Conservation (phyloP, 495 filamentous ascomycete genomes). For the Neurospora discreta region DNA sequence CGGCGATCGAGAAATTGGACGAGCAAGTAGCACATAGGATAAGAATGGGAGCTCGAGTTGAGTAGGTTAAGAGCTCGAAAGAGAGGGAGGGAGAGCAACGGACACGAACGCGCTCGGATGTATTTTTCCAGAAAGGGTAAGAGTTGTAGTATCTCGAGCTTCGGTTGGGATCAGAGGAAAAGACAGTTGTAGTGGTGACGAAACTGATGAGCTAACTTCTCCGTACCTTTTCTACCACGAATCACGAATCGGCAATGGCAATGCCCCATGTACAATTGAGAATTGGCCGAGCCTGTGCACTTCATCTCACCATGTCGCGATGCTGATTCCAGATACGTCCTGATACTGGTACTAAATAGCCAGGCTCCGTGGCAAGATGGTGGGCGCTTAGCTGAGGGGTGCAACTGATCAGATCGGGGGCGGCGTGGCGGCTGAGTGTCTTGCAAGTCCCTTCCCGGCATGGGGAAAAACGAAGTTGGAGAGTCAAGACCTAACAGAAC, state of each 20-base stretch:
- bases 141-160: neutral
- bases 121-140: neutral
- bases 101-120: neutral
- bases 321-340: neutral
- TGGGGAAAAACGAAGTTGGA: neutral
- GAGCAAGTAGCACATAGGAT: neutral
- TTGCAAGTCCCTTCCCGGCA: neutral
- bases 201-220: neutral
- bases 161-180: neutral
- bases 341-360: neutral
- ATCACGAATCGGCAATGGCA: neutral
- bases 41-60: neutral
- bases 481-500: neutral
- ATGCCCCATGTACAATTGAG: neutral
- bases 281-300: neutral
- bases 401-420: neutral
- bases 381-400: neutral
- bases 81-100: neutral
- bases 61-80: neutral
- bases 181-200: neutral
- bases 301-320: neutral
- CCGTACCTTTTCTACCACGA: neutral
- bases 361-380: neutral
- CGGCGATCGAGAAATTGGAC: neutral
- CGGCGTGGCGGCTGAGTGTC: neutral